Conservation (phyloP, 257 asterid species). For the Rubia yunnanensis region DNA sequence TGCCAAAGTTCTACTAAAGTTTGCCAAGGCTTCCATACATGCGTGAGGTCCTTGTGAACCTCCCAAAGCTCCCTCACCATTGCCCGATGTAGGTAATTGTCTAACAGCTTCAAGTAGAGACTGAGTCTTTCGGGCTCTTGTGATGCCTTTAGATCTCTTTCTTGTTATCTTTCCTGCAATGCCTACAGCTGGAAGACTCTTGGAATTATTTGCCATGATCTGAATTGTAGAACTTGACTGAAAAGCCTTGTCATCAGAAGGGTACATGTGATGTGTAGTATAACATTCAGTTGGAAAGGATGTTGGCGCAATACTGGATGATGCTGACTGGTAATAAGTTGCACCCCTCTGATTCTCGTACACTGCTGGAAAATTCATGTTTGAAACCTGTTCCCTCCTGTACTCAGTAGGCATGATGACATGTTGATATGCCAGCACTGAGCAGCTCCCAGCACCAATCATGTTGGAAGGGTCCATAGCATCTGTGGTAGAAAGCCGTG, state of each 20-base stretch:
- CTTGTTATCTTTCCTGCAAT: conserved; percentile 31
- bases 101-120: conserved; percentile 30
- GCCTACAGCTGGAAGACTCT: conserved; percentile 35
- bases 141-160: conserved; percentile 45
- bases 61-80: conserved; percentile 23
- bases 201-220: conserved; percentile 24
- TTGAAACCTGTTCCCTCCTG: conserved; percentile 17
- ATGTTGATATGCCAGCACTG: conserved; percentile 41
- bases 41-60: conserved; percentile 25
- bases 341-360: conserved; percentile 59
- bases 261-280: conserved; percentile 10
- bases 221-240: conserved; percentile 15
- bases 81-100: conserved; percentile 27
- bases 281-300: too few relatives aligned
- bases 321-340: conserved; percentile 25
- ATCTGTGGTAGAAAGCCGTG: conserved; percentile 16
- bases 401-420: conserved; percentile 21
- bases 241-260: conserved; percentile 12
- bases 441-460: conserved; percentile 30
- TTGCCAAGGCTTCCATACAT: conserved; percentile 50
- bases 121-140: conserved; percentile 37
- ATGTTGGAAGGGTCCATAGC: conserved; percentile 38
- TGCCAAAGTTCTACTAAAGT: conserved; percentile 23
- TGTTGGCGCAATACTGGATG: conserved; percentile 25
- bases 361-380: conserved; percentile 43